Base-by-base conservation (phyloP, 2,329 filamentous ascomycete genomes). In the Clonostachys chloroleuca region DNA sequence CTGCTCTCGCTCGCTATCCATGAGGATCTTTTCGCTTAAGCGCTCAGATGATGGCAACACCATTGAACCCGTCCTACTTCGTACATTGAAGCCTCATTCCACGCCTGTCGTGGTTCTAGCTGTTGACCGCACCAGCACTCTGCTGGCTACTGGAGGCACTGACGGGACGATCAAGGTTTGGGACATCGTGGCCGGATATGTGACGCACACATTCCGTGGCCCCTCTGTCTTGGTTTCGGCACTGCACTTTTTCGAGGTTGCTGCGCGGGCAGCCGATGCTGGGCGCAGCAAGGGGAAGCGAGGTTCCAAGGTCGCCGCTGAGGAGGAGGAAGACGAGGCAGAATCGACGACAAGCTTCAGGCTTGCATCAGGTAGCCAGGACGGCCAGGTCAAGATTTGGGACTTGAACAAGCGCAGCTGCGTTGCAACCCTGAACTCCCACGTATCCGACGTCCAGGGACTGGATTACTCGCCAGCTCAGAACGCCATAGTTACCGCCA, bases 141-240 rank as follows among this genome's bases (percentile, higher is more conserved):
- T 99, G 12, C 76, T 99, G 40, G 94, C 92, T 14, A 97, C 92
- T 14, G 94, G 95, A 52, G 89, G 89, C 43, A 92, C 94, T 5
- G 94, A 99, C 62, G 94, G 94, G 20, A 82, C 87, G 1, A 89
- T 97, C 58, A 99, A 99, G 66, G 86, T 99, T 45, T 99, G 92
- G 92, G 94, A 99, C 67, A 90, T 99, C 50, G 76, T 78, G 44
- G 89, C 86, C 41, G 94, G 94, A 18, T 97, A 88, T 65, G 84
- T 91, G 34, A 99, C 95, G 30, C 94, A 99, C 67, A 96, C 90
- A 1, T 95, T 99, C 66, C 87, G 92, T 56, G 92, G 92, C 2
- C 92, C 95, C 48, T 91, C 91, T 50, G 92, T 94, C 10, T 79
- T 99, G 18, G 82, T 99, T 5, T 96, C 94, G 12, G 90, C 94